A percentile compares a stretch with the other conserved stretches of the same genome.
These are phyloP conservation scores for Phaeodactylum tricornutum DNA, from an alignment of 108 stramenopile species.

Conservation along the genomic window DNA sequence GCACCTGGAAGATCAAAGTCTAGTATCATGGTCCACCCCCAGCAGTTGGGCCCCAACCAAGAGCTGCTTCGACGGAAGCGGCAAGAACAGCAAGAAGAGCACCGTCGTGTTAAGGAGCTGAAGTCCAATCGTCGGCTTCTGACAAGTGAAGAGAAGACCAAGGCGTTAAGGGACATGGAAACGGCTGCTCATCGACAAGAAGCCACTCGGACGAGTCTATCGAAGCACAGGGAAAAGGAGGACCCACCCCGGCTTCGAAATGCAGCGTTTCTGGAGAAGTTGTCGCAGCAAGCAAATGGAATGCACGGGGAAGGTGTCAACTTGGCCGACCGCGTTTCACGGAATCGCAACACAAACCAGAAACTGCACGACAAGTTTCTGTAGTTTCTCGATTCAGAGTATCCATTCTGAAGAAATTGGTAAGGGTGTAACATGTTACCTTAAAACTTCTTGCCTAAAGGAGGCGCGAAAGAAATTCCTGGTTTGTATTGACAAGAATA, in stretches of 20 bases:
- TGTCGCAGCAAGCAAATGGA: not conserved
- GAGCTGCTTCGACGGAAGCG: conserved; percentile 40
- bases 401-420: no score
- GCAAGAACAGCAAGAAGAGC: conserved; percentile 32
- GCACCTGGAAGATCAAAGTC: conserved; percentile 37
- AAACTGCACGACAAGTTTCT: no score
- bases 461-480: no score
- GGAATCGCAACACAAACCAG: conserved; percentile 1
- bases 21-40: conserved; percentile 27
- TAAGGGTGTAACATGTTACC: no score
- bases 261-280: not conserved
- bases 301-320: not conserved
- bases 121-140: not conserved
- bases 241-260: not conserved
- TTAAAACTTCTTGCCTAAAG: no score
- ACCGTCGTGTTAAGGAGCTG: conserved; percentile 1
- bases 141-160: not conserved
- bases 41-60: conserved; percentile 47
- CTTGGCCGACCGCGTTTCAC: not conserved
- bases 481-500: no score
- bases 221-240: not conserved
- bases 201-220: not conserved
- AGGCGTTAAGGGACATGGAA: not conserved
- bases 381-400: no score
- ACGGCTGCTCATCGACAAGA: not conserved